These are phyloP conservation scores for Pyrus pyrifolia DNA, from an alignment of 306 rosid genomes.

Conservation along the genomic window DNA sequence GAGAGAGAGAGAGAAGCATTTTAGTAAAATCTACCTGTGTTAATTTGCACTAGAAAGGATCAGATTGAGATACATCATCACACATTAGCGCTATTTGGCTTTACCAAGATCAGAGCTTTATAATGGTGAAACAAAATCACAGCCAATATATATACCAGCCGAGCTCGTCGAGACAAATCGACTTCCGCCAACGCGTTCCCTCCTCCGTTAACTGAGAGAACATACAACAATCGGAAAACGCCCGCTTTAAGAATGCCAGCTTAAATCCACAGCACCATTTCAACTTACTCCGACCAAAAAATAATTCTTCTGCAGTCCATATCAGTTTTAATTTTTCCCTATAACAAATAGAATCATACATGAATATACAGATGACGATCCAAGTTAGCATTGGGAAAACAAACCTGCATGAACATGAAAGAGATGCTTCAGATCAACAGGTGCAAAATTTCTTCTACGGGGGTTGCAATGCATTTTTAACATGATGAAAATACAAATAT, in stretches of 20 bases:
- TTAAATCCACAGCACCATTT: constrained; percentile 21
- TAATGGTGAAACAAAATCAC: not conserved
- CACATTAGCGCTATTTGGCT: too few relatives aligned
- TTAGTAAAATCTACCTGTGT: not conserved
- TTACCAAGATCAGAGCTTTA: not conserved
- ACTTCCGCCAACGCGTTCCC: not conserved
- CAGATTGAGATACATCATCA: not conserved
- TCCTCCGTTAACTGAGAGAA: not conserved
- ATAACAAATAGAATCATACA: constrained; percentile 37
- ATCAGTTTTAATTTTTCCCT: constrained; percentile 17
- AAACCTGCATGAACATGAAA: constrained; percentile 84
- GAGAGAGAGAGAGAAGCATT: too few relatives aligned
- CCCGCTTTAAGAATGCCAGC: constrained; percentile 8
- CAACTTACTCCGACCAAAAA: constrained; percentile 15
- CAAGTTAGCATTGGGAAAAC: constrained; percentile 59
- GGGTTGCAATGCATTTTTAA: constrained; percentile 23
- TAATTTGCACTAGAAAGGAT: not conserved
- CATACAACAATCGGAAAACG: constrained; percentile 13
- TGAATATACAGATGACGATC: constrained; percentile 64
- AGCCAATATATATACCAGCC: not conserved
- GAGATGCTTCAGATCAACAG: constrained; percentile 58
- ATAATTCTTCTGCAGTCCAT: constrained; percentile 24
- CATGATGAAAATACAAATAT: constrained; percentile 11
- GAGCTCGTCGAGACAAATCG: not conserved
- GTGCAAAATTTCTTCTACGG: constrained; percentile 32